Conservation (phyloP, 2,329 filamentous ascomycete genomes). For the Diaporthe ampelina region DNA sequence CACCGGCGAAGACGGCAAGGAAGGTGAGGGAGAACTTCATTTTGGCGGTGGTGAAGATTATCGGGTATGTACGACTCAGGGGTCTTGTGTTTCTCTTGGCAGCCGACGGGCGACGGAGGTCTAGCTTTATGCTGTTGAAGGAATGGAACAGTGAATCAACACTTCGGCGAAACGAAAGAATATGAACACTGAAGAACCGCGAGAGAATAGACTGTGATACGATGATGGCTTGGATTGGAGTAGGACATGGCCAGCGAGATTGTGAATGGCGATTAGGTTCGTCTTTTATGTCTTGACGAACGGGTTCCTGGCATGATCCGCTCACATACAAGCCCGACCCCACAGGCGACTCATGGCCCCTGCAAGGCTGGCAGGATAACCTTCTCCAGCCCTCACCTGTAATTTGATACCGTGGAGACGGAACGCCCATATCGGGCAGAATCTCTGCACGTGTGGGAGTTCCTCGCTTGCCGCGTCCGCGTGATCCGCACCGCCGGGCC, state of each 20-base stretch:
- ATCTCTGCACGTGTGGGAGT: slow-evolving; percentile 20
- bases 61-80: slow-evolving; percentile 18
- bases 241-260: neutral
- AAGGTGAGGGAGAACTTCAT: slow-evolving; percentile 35
- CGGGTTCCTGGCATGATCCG: slow-evolving; percentile 29
- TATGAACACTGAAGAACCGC: slow-evolving; percentile 27
- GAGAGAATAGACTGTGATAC: slow-evolving; percentile 22
- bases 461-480: slow-evolving; percentile 19
- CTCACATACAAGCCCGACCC: neutral
- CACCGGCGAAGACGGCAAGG: slow-evolving; percentile 35
- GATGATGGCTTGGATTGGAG: slow-evolving; percentile 19
- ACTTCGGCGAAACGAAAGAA: slow-evolving; percentile 22
- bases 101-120: neutral
- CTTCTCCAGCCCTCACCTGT: slow-evolving; percentile 35
- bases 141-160: slow-evolving; percentile 26
- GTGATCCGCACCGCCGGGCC: slow-evolving; percentile 29
- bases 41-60: neutral
- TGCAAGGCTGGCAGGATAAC: slow-evolving; percentile 31
- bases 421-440: slow-evolving; percentile 18
- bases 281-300: slow-evolving; percentile 32
- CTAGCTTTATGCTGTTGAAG: neutral
- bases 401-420: slow-evolving; percentile 35
- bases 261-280: slow-evolving; percentile 16
- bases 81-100: slow-evolving; percentile 6
- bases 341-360: slow-evolving; percentile 35